Percentiles rank a stretch among this genome's conserved stretches.
Conservation (phyloP, 495 filamentous ascomycete genomes). For the Astrocystis sublimbata region DNA sequence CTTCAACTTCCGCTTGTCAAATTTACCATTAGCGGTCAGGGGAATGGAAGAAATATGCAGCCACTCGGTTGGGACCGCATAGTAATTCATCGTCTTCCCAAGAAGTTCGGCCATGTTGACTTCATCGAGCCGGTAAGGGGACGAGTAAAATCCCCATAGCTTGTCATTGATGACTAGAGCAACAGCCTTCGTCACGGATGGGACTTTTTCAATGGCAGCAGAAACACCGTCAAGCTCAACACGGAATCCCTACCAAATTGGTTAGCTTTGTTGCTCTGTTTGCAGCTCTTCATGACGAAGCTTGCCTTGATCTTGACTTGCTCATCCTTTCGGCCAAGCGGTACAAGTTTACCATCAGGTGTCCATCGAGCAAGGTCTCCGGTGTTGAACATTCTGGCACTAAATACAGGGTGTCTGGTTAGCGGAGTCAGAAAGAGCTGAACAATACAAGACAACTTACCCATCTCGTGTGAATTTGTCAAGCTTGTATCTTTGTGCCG, state of each 20-base stretch:
- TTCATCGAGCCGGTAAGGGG: slow-evolving; percentile 15
- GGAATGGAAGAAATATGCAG: slow-evolving; percentile 28
- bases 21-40: slow-evolving; percentile 41
- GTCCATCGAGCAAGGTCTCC: slow-evolving; percentile 41
- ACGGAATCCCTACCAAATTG: slow-evolving; percentile 31
- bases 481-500: slow-evolving; percentile 31
- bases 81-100: slow-evolving; percentile 34
- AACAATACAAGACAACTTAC: slow-evolving; percentile 19
- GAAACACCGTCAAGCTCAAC: slow-evolving; percentile 43
- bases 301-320: slow-evolving; percentile 41
- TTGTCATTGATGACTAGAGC: slow-evolving; percentile 34
- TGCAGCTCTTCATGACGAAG: background rate
- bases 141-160: slow-evolving; percentile 39
- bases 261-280: background rate
- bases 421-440: background rate
- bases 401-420: slow-evolving; percentile 3
- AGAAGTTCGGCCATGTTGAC: slow-evolving; percentile 20
- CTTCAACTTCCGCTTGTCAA: slow-evolving; percentile 37
- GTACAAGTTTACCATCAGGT: slow-evolving; percentile 33
- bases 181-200: slow-evolving; percentile 34
- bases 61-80: slow-evolving; percentile 35
- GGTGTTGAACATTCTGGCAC: slow-evolving; percentile 38
- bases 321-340: slow-evolving; percentile 37
- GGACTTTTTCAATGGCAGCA: slow-evolving; percentile 30
- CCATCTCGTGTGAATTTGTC: slow-evolving; percentile 39